Conservation (phyloP, 805 yeast species). For the Torulaspora maleeae region DNA sequence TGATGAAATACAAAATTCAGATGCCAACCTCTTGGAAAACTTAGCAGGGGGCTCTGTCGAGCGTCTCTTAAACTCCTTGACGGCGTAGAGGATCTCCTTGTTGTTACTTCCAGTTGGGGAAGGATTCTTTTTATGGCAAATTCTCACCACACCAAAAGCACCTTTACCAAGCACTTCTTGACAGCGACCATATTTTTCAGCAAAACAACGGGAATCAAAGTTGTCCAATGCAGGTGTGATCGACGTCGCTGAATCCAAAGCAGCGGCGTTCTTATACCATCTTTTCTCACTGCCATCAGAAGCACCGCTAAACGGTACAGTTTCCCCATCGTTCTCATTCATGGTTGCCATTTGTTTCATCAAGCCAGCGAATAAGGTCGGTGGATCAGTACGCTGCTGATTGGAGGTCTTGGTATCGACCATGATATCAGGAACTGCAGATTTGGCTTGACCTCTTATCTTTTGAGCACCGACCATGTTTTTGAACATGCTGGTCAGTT, state of each 20-base stretch:
- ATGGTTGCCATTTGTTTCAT: slow-evolving; percentile 52
- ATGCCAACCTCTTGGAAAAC: slow-evolving; percentile 68
- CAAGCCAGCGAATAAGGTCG: slow-evolving; percentile 65
- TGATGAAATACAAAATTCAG: slow-evolving; percentile 79
- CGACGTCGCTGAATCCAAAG: neutral
- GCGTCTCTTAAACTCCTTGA: slow-evolving; percentile 72
- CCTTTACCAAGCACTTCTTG: slow-evolving; percentile 94
- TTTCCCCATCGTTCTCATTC: slow-evolving; percentile 31
- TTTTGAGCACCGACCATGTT: slow-evolving; percentile 72
- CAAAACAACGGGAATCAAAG: slow-evolving; percentile 44
- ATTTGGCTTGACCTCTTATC: slow-evolving; percentile 62
- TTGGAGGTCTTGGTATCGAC: slow-evolving; percentile 28
- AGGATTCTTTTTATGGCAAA: slow-evolving; percentile 64
- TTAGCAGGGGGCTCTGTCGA: slow-evolving; percentile 59
- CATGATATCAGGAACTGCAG: slow-evolving; percentile 66
- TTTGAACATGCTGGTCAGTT: slow-evolving; percentile 66
- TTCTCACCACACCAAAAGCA: slow-evolving; percentile 87
- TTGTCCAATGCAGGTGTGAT: slow-evolving; percentile 6
- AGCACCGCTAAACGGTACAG: slow-evolving; percentile 36
- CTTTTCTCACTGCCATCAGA: slow-evolving; percentile 23
- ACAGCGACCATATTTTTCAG: slow-evolving; percentile 88
- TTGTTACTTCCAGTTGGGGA: slow-evolving; percentile 18
- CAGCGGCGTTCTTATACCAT: slow-evolving; percentile 10
- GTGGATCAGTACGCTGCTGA: slow-evolving; percentile 43
- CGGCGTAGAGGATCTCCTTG: slow-evolving; percentile 65